Conservation (phyloP, 2,329 filamentous ascomycete species). For the Acrocalymma vagum region DNA sequence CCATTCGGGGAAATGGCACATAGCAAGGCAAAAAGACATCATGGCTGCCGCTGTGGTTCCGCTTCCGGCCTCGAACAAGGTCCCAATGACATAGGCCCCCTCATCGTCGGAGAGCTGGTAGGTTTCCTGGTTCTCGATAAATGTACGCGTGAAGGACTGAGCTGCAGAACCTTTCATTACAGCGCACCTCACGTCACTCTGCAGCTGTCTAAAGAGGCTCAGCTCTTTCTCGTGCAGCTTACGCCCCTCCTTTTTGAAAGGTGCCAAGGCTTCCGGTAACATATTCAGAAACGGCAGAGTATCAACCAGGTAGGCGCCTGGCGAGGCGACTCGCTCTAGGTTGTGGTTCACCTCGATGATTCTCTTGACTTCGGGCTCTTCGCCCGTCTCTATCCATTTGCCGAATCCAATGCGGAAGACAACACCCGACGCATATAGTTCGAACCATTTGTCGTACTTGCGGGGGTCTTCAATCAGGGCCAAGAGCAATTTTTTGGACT, state of each 20-base stretch:
- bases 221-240: conserved; percentile 34
- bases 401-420: conserved; percentile 53
- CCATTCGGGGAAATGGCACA: conserved; percentile 58
- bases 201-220: conserved; percentile 33
- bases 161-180: conserved; percentile 19
- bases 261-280: conserved; percentile 35
- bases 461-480: conserved; percentile 44
- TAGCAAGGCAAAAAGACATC: conserved; percentile 30
- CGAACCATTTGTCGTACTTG: conserved; percentile 50
- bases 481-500: neutral
- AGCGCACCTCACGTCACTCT: too few relatives aligned
- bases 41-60: conserved; percentile 41
- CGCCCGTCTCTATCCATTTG: conserved; percentile 42
- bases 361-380: conserved; percentile 38
- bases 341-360: conserved; percentile 39
- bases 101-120: conserved; percentile 34
- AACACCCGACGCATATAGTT: conserved; percentile 52
- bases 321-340: conserved; percentile 46
- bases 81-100: conserved; percentile 41
- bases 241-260: conserved; percentile 39
- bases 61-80: conserved; percentile 40
- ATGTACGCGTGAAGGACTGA: conserved; percentile 29
- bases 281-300: conserved; percentile 37
- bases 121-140: conserved; percentile 27
- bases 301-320: conserved; percentile 48